These are phyloP conservation scores for Candida wancherniae DNA, from an alignment of 805 yeast genomes.

Conservation along the genomic window DNA sequence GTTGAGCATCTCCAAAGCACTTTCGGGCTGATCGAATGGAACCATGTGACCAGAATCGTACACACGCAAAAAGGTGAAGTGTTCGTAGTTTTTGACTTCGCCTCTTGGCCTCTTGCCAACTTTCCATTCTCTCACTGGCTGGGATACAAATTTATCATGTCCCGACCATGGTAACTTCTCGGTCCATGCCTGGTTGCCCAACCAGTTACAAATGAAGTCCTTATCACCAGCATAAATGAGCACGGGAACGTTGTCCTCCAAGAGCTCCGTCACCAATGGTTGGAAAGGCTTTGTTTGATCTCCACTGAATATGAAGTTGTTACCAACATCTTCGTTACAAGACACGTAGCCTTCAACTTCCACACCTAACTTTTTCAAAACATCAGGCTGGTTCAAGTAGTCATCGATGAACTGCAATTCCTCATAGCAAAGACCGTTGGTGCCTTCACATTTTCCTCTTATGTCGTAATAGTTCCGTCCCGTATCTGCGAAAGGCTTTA, in stretches of 20 bases:
- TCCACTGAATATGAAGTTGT: constrained; percentile 78
- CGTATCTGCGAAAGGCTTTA: constrained; percentile 54
- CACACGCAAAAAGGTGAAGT: constrained; percentile 76
- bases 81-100: constrained; percentile 65
- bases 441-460: constrained; percentile 69
- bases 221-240: constrained; percentile 92
- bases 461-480: constrained; percentile 92
- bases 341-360: constrained; percentile 75
- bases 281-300: constrained; percentile 94
- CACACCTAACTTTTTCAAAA: constrained; percentile 80
- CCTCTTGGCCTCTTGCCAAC: constrained; percentile 46
- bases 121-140: constrained; percentile 41
- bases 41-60: constrained; percentile 96
- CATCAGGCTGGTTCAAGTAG: constrained; percentile 73
- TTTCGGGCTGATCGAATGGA: constrained; percentile 82
- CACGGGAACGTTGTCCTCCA: constrained; percentile 70
- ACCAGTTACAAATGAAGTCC: constrained; percentile 90
- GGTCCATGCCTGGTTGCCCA: constrained; percentile 85
- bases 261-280: constrained; percentile 54
- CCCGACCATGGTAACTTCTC: constrained; percentile 33
- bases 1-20: constrained; percentile 75
- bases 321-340: constrained; percentile 74
- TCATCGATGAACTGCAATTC: constrained; percentile 69
- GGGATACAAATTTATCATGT: constrained; percentile 38
- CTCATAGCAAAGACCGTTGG: constrained; percentile 67